These are phyloP conservation scores for Acanthamoeba triangularis DNA, from an alignment of 208 protist species.

Conservation along the genomic window DNA sequence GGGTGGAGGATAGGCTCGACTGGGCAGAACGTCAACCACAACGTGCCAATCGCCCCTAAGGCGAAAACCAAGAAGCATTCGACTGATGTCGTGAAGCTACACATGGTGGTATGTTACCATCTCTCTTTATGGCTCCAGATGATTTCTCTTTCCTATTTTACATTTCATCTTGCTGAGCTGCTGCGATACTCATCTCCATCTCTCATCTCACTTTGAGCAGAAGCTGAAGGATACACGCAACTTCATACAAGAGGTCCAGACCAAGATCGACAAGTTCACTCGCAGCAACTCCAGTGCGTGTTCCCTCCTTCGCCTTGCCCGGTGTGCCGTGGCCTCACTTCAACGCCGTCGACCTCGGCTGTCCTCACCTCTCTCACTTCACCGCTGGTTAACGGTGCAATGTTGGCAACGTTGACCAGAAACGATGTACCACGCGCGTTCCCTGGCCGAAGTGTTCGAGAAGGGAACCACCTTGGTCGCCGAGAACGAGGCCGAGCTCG, in stretches of 20 bases:
- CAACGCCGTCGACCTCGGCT: background rate
- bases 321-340: background rate
- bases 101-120: conserved; percentile 1
- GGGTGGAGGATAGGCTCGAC: background rate
- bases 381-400: background rate
- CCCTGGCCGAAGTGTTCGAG: conserved; percentile 48
- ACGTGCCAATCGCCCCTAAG: background rate
- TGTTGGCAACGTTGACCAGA: conserved; percentile 13
- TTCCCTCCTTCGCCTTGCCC: background rate
- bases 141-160: background rate
- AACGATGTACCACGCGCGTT: conserved; percentile 8
- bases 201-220: background rate
- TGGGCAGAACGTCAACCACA: background rate
- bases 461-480: conserved; percentile 29
- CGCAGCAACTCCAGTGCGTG: conserved; percentile 41
- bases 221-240: conserved; percentile 75
- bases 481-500: conserved; percentile 62
- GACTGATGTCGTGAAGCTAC: conserved; percentile 35
- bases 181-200: background rate
- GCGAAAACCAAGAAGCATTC: conserved; percentile 24
- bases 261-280: conserved; percentile 41
- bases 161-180: background rate
- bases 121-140: background rate
- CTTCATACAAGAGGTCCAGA: conserved; percentile 71
- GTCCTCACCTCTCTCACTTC: background rate